Conservation (phyloP, 306 rosid species). For the Styphnolobium japonicum region DNA sequence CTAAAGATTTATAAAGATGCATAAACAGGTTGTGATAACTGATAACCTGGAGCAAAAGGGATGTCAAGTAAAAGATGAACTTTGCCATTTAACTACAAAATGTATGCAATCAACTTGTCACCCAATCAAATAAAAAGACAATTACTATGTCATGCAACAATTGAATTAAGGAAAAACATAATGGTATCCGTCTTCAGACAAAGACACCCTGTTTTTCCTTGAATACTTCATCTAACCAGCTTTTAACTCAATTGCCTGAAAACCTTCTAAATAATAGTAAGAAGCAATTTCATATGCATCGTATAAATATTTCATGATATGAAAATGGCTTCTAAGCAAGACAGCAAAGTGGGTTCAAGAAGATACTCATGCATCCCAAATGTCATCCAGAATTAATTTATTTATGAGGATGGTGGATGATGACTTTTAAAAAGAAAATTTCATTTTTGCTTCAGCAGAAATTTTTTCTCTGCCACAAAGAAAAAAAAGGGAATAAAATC, state of each 20-base stretch:
- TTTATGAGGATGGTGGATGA: neutral
- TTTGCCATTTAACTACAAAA: neutral
- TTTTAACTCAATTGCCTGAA: neutral
- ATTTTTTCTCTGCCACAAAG: neutral
- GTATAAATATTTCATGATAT: constrained; percentile 4
- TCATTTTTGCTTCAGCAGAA: neutral
- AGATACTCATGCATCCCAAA: neutral
- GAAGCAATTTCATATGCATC: neutral
- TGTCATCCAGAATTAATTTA: neutral
- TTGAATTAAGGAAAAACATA: neutral
- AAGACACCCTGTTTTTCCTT: neutral
- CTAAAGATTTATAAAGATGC: neutral
- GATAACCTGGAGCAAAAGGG: neutral
- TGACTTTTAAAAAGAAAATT: neutral
- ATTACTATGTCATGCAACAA: neutral
- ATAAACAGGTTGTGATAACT: neutral
- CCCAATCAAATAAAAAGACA: neutral
- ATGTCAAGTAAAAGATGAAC: neutral
- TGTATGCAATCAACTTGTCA: neutral
- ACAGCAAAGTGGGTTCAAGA: neutral
- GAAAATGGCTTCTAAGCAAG: constrained; percentile 9
- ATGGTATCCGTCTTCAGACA: neutral
- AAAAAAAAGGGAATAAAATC: neutral
- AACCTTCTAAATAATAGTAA: neutral
- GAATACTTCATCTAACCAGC: neutral